Evolutionary conservation across 805 yeast species (phyloP).

Genomic region (Candida suzukii): DNA sequence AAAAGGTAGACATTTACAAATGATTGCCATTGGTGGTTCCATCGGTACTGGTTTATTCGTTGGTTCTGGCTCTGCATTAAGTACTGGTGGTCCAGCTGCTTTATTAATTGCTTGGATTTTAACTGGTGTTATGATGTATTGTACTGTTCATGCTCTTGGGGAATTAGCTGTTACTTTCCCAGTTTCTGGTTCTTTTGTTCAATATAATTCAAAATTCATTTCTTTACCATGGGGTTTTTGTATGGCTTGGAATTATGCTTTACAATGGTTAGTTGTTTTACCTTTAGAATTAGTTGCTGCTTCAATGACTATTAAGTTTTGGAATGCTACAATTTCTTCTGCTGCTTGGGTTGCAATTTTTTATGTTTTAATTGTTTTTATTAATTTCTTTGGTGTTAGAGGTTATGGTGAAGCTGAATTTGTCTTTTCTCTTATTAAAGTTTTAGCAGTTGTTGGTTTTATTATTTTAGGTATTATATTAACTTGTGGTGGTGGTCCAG

Average conservation of each 20-base stretch:
- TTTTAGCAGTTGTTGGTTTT: conserved; percentile 53
- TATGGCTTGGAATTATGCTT: conserved; percentile 51
- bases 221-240: conserved; percentile 57
- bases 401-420: conserved; percentile 71
- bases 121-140: conserved; percentile 53
- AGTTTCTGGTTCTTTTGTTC: conserved; percentile 56
- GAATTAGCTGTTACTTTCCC: conserved; percentile 59
- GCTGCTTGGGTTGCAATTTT: conserved; percentile 54
- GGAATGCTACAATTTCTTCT: conserved; percentile 38
- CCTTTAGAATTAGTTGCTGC: conserved; percentile 53
- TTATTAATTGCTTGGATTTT: conserved; percentile 53
- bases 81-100: conserved; percentile 71
- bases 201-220: conserved; percentile 52
- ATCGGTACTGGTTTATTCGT: conserved; percentile 82
- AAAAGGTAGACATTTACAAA: conserved; percentile 61
- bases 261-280: conserved; percentile 48
- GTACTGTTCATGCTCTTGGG: conserved; percentile 59
- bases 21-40: conserved; percentile 81
- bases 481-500: conserved; percentile 59
- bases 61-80: conserved; percentile 58
- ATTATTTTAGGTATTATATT: conserved; percentile 47
- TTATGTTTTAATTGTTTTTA: conserved; percentile 39
- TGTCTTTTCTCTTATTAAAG: conserved; percentile 45
- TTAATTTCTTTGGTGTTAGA: conserved; percentile 55
- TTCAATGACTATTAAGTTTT: conserved; percentile 41